phyloP scores from a whole-genome alignment of 371 early-diverging fungal genomes.

The Mycotypha africana region DNA sequence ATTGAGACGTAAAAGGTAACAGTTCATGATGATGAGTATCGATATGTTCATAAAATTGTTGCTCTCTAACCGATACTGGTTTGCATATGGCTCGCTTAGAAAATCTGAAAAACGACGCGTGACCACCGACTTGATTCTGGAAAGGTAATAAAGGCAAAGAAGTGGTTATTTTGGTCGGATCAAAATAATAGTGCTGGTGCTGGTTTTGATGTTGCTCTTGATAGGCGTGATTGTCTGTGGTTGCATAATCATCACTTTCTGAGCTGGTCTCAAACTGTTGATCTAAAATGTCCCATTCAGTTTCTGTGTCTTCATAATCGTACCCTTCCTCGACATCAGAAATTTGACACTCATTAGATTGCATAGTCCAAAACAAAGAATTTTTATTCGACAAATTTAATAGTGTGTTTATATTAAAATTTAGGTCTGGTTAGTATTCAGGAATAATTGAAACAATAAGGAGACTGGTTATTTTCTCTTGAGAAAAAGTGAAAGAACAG shows the following conservation, averaged over 20 bases:
- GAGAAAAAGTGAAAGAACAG: too few species aligned
- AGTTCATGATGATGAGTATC: slow-evolving; percentile 75
- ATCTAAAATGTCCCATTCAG: slow-evolving; percentile 2
- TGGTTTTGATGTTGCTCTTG: background rate
- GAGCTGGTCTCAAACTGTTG: slow-evolving; percentile 8
- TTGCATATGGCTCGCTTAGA: slow-evolving; percentile 45
- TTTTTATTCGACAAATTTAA: too few species aligned
- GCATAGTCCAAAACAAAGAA: too few species aligned
- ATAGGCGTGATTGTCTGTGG: too few species aligned
- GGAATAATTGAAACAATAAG: too few species aligned
- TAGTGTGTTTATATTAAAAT: too few species aligned
- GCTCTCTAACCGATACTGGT: slow-evolving; percentile 74
- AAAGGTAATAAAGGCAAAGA: slow-evolving; percentile 48
- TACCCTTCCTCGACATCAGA: slow-evolving; percentile 23
- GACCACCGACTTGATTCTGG: slow-evolving; percentile 43
- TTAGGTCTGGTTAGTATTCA: too few species aligned
- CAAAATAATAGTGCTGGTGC: slow-evolving; percentile 24
- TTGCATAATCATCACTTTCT: slow-evolving; percentile 12
- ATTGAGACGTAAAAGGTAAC: slow-evolving; percentile 82
- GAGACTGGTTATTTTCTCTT: too few species aligned
- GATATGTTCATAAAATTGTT: slow-evolving; percentile 84
- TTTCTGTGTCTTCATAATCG: slow-evolving; percentile 8
- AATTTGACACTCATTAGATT: slow-evolving; percentile 26
- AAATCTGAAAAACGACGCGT: slow-evolving; percentile 42
- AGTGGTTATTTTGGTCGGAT: slow-evolving; percentile 54